phyloP scores from a whole-genome alignment of 768 basidiomycete genomes.

The Collybiopsis confluens region DNA sequence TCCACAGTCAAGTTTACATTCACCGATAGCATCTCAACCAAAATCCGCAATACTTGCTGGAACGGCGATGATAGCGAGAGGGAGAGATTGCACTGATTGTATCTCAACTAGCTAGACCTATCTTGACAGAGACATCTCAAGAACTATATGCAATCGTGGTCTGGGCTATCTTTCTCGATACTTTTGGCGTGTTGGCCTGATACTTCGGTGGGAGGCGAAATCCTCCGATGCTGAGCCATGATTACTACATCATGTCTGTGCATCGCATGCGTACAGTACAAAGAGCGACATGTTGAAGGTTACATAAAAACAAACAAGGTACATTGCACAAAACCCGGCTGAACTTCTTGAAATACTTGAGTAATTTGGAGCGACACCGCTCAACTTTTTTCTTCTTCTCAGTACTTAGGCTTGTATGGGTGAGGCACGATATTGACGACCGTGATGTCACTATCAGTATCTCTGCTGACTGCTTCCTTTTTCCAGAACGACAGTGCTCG shows the following conservation, averaged over 20 bases:
- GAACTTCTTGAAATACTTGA: too few relatives aligned
- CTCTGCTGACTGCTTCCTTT: neutral
- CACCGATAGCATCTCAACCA: conserved; percentile 9
- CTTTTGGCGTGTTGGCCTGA: conserved; percentile 34
- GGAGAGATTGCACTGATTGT: conserved; percentile 67
- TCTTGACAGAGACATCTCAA: conserved; percentile 18
- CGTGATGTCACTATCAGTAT: neutral
- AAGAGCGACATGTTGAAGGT: too few relatives aligned
- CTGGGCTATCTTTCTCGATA: conserved; percentile 55
- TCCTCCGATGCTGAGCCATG: too few relatives aligned
- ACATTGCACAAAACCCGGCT: too few relatives aligned
- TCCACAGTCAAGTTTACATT: too few relatives aligned
- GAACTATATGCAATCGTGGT: conserved; percentile 51
- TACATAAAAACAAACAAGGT: too few relatives aligned
- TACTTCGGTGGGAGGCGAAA: neutral
- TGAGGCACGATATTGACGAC: neutral
- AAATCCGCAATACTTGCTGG: conserved; percentile 40
- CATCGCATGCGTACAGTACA: neutral
- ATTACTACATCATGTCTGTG: too few relatives aligned
- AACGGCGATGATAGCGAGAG: conserved; percentile 60
- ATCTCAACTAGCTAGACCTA: conserved; percentile 37
- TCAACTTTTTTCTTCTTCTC: too few relatives aligned
- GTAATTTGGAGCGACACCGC: too few relatives aligned
- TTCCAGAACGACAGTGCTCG: neutral
- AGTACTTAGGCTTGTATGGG: neutral